Conservation (phyloP, 2,329 filamentous ascomycete genomes). For the Ascochyta fabae region DNA sequence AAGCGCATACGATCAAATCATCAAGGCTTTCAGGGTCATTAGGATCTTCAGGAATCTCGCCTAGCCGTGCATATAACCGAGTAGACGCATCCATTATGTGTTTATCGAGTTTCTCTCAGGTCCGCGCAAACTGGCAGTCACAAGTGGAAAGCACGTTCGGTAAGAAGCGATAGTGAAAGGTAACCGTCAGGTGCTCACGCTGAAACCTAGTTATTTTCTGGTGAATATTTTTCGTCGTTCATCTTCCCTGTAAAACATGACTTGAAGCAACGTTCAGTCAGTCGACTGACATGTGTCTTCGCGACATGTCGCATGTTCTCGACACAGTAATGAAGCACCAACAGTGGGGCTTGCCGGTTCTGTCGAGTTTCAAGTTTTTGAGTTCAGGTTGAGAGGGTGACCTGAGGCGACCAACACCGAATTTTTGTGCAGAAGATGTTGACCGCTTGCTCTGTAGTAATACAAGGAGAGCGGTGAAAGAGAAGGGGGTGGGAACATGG, state of each 20-base stretch:
- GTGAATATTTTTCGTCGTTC: neutral
- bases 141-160: neutral
- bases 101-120: neutral
- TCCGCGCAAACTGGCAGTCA: neutral
- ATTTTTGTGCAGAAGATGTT: neutral
- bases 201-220: neutral
- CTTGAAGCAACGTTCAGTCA: neutral
- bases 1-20: conserved; percentile 48
- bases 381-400: neutral
- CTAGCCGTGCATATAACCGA: conserved; percentile 42
- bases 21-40: conserved; percentile 44
- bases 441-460: too few species aligned
- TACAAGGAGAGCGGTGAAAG: too few species aligned
- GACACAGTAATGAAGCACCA: conserved; percentile 26
- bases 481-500: too few species aligned
- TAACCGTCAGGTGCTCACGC: neutral
- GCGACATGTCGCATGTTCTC: conserved; percentile 17
- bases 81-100: conserved; percentile 38
- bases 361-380: conserved; percentile 33
- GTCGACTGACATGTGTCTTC: conserved; percentile 20
- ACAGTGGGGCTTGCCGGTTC: conserved; percentile 21
- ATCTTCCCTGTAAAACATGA: neutral
- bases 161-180: neutral
- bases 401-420: neutral
- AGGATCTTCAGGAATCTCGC: conserved; percentile 40